Percentiles rank a stretch among this genome's conserved stretches.
phyloP scores from a whole-genome alignment of 768 basidiomycete genomes.

The Panaeolus papilionaceus region DNA sequence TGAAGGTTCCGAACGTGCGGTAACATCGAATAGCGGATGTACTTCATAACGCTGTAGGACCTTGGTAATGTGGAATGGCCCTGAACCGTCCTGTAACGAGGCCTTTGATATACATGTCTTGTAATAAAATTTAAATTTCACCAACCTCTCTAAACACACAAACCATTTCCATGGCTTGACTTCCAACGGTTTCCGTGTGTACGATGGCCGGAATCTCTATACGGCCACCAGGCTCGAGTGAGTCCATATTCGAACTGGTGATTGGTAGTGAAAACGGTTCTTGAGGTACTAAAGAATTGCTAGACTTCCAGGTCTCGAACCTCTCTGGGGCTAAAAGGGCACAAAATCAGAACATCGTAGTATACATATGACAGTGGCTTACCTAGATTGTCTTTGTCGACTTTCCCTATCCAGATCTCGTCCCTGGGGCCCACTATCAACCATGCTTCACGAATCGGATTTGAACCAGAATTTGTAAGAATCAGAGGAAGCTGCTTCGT shows the following conservation, averaged over 20 bases:
- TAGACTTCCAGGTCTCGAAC: constrained; percentile 48
- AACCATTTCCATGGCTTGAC: constrained; percentile 61
- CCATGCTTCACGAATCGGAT: constrained; percentile 73
- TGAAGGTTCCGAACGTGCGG: constrained; percentile 57
- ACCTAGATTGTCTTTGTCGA: constrained; percentile 26
- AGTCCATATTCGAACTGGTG: constrained; percentile 28
- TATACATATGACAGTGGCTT: constrained; percentile 8
- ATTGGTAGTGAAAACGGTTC: constrained; percentile 55
- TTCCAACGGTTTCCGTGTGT: constrained; percentile 55
- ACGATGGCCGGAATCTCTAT: constrained; percentile 58
- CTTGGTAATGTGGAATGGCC: constrained; percentile 63
- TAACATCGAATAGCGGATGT: constrained; percentile 59
- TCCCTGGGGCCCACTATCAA: constrained; percentile 64
- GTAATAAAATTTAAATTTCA: not conserved
- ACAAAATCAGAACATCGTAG: not conserved
- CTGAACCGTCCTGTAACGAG: constrained; percentile 47
- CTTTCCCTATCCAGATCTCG: constrained; percentile 59
- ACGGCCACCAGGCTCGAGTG: constrained; percentile 54
- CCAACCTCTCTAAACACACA: constrained; percentile 45
- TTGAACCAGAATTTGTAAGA: constrained; percentile 71
- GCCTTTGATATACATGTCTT: constrained; percentile 13
- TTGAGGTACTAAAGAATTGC: constrained; percentile 58
- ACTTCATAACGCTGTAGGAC: constrained; percentile 65
- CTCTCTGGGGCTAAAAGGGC: constrained; percentile 22
- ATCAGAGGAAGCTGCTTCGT: constrained; percentile 56